Evolutionary conservation across 1,284 basidiomycete species (phyloP), one percentile per base, ranked within the genome.

Genomic region (Cryptococcus sp.): DNA sequence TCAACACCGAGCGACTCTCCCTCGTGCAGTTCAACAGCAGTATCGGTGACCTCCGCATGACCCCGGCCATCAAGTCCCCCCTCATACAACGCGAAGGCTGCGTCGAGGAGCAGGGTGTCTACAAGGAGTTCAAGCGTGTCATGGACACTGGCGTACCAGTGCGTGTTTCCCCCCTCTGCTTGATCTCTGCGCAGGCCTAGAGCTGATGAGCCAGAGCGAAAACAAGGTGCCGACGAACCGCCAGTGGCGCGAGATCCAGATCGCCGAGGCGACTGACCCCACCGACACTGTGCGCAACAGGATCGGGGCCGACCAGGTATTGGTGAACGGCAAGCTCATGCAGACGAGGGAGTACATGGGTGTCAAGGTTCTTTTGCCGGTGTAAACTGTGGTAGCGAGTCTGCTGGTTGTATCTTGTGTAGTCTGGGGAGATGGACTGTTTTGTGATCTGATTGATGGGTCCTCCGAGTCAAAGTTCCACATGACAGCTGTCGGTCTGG

Each of bases 1-100:
- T 79, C 43, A 77, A 75, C 56, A 79, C 77, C 50, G 78, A 79
- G 58, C 64, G 78, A 9, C 64, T 79, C 3, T 77, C 76, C 36
- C 57, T 78, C 11, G 78, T 79, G 24, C 77, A 72, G 58, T 79
- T 79, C 68, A 73, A 77, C 24, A 68, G 74, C 4, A 72, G 71
- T 63, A 73, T 76, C 45, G 76, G 76, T 16, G 67, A 79, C 46
- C 45, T 73, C 13, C 56, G 67, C 13, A 71, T 73, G 71, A 67
- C 64, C 4, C 70, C 70, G 11, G 68, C 65, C 16, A 50, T 33
- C 53, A 55, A 21, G 3, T 72, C 70, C 3, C 70, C 70, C 13
- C 57, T 72, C 15, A 70, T 72, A 48, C 63, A 70, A 53, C 59
- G 70, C 23, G 70, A 70, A 46, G 70, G 70, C n/a, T 70, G 64